These are phyloP conservation scores for Fusarium nisikadoi DNA, from an alignment of 2,329 filamentous ascomycete species.

Conservation along the genomic window DNA sequence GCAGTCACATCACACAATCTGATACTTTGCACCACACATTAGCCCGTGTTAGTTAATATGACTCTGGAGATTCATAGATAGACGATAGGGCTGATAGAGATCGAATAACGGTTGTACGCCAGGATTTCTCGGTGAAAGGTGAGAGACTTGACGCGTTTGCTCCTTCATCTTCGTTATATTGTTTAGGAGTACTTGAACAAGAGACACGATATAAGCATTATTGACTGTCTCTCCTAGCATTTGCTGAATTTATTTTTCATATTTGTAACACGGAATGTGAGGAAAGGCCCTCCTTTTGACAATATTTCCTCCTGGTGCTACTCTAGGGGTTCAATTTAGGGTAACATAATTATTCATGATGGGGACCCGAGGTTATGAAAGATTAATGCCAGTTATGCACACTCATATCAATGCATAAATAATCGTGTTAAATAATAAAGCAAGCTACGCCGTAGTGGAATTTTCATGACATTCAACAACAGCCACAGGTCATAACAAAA, in stretches of 20 bases:
- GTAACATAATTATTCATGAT: background rate
- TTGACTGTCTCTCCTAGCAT: background rate
- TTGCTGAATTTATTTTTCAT: fast-evolving
- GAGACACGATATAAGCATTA: background rate
- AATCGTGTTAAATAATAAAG: background rate
- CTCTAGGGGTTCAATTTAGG: background rate
- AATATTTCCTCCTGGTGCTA: too few species aligned
- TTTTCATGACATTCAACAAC: fast-evolving
- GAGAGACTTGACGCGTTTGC: too few species aligned
- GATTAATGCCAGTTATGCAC: background rate
- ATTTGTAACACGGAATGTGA: fast-evolving
- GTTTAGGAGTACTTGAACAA: background rate
- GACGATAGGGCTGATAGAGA: background rate
- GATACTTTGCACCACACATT: background rate
- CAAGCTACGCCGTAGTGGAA: fast-evolving
- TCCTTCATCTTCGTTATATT: fast-evolving
- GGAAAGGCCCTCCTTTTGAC: fast-evolving
- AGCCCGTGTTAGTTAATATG: background rate
- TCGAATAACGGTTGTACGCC: background rate
- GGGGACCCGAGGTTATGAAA: fast-evolving
- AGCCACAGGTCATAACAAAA: fast-evolving
- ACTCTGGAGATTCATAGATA: background rate
- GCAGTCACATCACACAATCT: background rate
- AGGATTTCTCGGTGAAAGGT: background rate
- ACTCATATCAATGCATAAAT: fast-evolving